A percentile compares a stretch with the other conserved stretches of the same genome.
Conservation (phyloP, 2,329 filamentous ascomycete genomes). For the Penicillium brasilianum region DNA sequence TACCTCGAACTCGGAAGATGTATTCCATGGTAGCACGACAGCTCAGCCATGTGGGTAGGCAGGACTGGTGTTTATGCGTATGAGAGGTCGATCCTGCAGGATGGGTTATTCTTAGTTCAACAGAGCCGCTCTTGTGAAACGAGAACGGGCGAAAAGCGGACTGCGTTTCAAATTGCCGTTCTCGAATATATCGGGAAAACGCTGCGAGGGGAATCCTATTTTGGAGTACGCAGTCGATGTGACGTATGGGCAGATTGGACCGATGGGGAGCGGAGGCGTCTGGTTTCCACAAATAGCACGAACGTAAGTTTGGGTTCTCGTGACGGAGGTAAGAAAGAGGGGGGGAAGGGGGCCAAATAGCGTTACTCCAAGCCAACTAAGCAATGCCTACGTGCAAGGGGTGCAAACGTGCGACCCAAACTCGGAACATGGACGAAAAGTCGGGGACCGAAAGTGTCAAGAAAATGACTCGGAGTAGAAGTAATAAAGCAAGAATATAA, state of each 20-base stretch:
- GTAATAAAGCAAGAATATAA: not conserved
- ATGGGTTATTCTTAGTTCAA: not conserved
- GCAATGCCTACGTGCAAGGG: not conserved
- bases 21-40: not conserved
- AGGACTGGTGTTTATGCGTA: not conserved
- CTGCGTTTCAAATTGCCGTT: not conserved
- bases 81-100: not conserved
- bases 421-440: not conserved
- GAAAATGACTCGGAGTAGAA: not conserved
- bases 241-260: not conserved
- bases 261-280: not conserved
- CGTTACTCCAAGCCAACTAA: not conserved
- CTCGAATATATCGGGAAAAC: not conserved
- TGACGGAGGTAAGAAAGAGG: no score
- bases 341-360: not conserved
- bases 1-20: not conserved
- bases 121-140: constrained; percentile 1
- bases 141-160: not conserved
- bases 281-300: not conserved
- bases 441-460: not conserved
- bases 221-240: not conserved
- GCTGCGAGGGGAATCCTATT: not conserved
- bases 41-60: not conserved
- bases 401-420: not conserved
- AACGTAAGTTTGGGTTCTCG: not conserved